Evolutionary conservation across 257 asterid genomes (phyloP).

Genomic region (Solanum corneliomulleri): DNA sequence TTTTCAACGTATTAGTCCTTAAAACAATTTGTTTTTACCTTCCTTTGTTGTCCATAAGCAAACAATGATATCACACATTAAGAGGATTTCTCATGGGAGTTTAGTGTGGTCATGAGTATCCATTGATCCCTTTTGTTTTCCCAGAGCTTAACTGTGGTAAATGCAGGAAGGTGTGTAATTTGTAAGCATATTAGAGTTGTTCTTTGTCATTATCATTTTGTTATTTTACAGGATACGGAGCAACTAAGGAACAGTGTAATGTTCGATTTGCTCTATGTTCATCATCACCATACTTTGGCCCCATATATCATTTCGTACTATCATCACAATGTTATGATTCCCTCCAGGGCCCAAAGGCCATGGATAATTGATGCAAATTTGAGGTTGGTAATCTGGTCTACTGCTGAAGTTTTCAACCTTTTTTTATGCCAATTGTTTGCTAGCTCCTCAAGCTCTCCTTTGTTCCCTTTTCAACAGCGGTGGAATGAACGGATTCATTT

Average conservation of each 20-base stretch:
- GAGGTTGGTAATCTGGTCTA: slow-evolving; percentile 41
- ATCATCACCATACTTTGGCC: slow-evolving; percentile 56
- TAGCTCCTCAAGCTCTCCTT: slow-evolving; percentile 2
- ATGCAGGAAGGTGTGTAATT: neutral
- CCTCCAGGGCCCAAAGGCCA: slow-evolving; percentile 19
- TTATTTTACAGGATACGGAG: slow-evolving; percentile 64
- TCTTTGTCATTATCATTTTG: neutral
- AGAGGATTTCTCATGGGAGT: neutral
- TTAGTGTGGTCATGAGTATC: neutral
- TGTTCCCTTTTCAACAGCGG: slow-evolving; percentile 37
- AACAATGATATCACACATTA: neutral
- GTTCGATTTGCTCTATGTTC: slow-evolving; percentile 77
- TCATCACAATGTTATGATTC: slow-evolving; percentile 23
- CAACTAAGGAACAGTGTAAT: slow-evolving; percentile 62
- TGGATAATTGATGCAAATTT: slow-evolving; percentile 45
- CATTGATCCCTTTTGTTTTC: neutral
- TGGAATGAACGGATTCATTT: slow-evolving; percentile 89
- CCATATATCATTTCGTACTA: slow-evolving; percentile 49
- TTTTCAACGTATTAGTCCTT: neutral
- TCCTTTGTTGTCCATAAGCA: neutral
- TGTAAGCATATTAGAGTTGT: neutral
- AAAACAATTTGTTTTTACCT: neutral
- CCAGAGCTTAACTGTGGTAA: neutral
- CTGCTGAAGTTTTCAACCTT: neutral
- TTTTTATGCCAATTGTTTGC: neutral